A percentile compares a stretch with the other conserved stretches of the same genome.
These are phyloP conservation scores for Fragaria iinumae DNA, from an alignment of 306 rosid genomes.

Conservation along the genomic window DNA sequence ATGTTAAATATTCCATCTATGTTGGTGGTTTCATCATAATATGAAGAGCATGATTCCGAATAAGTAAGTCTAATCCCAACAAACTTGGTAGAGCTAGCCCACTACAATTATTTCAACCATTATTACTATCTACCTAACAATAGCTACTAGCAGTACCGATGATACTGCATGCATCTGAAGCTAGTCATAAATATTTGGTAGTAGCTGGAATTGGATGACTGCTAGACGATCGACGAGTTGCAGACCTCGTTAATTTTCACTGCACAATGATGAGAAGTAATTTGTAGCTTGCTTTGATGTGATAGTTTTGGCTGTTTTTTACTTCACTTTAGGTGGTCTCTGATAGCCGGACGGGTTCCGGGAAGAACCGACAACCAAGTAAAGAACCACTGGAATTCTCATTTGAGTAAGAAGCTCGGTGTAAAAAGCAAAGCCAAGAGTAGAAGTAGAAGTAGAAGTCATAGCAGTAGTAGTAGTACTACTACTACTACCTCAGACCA, in stretches of 20 bases:
- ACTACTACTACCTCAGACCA: not conserved
- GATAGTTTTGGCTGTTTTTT: not conserved
- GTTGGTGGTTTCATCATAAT: not conserved
- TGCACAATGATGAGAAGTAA: not conserved
- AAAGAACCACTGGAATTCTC: constrained; percentile 67
- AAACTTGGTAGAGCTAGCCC: not conserved
- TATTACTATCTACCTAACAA: not conserved
- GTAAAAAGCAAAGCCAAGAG: constrained; percentile 20
- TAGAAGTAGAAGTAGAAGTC: constrained; percentile 1
- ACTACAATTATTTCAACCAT: not conserved
- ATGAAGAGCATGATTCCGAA: not conserved
- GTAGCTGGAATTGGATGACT: not conserved
- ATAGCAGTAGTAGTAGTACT: not conserved
- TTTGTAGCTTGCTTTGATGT: not conserved
- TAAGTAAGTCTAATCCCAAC: not conserved
- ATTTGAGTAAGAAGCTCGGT: constrained; percentile 55
- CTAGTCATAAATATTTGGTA: not conserved
- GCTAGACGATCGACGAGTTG: not conserved
- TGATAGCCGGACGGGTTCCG: constrained; percentile 71
- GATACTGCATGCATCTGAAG: not conserved
- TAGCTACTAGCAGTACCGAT: not conserved
- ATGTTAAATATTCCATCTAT: not conserved
- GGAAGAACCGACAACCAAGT: constrained; percentile 76
- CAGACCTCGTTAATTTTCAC: not conserved
- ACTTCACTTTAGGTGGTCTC: constrained; percentile 46